Conservation (phyloP, 2,329 filamentous ascomycete species). For the Fusarium udum region DNA sequence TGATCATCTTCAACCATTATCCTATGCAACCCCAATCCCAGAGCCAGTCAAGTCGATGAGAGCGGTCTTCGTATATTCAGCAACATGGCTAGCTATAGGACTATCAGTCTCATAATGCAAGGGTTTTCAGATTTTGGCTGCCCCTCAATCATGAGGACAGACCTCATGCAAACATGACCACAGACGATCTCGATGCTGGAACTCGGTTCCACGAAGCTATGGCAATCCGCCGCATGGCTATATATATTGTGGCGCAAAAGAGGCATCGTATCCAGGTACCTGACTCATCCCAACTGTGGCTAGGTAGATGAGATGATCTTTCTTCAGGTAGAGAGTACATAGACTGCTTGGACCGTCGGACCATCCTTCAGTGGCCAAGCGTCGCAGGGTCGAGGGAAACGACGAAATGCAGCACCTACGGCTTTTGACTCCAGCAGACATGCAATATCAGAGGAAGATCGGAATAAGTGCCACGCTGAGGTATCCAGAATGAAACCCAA, state of each 20-base stretch:
- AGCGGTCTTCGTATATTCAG: too few species aligned
- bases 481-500: neutral
- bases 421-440: neutral
- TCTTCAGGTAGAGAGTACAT: too few species aligned
- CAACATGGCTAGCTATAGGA: too few species aligned
- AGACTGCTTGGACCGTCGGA: too few species aligned
- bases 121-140: too few species aligned
- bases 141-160: neutral
- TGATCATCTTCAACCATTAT: too few species aligned
- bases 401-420: neutral
- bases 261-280: neutral
- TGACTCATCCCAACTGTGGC: too few species aligned
- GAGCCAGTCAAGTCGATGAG: too few species aligned
- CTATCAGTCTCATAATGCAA: too few species aligned
- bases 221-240: neutral
- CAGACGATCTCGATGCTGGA: neutral
- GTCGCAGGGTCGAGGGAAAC: neutral
- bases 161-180: neutral
- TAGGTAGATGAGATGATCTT: too few species aligned
- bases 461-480: fast-evolving
- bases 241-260: neutral
- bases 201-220: neutral
- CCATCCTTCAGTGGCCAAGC: neutral
- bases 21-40: too few species aligned
- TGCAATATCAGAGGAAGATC: neutral